phyloP scores from a whole-genome alignment of 768 basidiomycete genomes.

The Serpula lacrymans region DNA sequence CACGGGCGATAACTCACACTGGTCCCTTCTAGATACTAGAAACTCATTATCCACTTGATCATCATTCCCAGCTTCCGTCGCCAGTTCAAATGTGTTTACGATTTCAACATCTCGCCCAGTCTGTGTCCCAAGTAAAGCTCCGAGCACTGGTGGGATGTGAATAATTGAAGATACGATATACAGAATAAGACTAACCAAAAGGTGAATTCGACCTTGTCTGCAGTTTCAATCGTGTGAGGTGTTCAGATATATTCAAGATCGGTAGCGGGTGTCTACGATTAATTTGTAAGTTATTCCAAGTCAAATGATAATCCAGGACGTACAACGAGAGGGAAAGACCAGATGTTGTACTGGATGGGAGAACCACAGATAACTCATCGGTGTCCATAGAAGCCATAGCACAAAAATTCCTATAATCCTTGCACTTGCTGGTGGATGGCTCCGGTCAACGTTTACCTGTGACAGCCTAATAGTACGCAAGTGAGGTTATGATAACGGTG shows the following conservation, averaged over 20 bases:
- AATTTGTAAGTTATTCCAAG: slow-evolving; percentile 10
- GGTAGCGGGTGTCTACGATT: slow-evolving; percentile 85
- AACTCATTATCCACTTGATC: slow-evolving; percentile 77
- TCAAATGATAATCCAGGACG: slow-evolving; percentile 21
- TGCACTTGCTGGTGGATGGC: no score
- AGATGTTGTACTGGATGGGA: slow-evolving; percentile 67
- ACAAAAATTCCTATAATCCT: no score
- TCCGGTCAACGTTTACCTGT: no score
- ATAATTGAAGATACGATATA: slow-evolving; percentile 1
- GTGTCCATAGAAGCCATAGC: slow-evolving; percentile 69
- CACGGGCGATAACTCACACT: slow-evolving; percentile 54
- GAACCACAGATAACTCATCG: slow-evolving; percentile 71
- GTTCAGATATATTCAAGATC: slow-evolving; percentile 95
- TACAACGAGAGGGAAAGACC: slow-evolving; percentile 75
- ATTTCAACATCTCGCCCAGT: slow-evolving; percentile 95
- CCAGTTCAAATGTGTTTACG: slow-evolving; percentile 93
- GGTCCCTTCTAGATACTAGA: slow-evolving; percentile 77
- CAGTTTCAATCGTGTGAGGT: slow-evolving; percentile 81
- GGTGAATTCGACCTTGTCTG: slow-evolving; percentile 59
- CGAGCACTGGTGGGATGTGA: slow-evolving; percentile 59
- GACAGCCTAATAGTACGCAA: no score
- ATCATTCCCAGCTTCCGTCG: slow-evolving; percentile 50
- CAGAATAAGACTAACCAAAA: slow-evolving; percentile 48
- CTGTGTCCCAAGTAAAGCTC: slow-evolving; percentile 91
- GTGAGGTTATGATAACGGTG: neutral